phyloP scores from a whole-genome alignment of 2,329 filamentous ascomycete species.

The Aspergillus luchuensis region DNA sequence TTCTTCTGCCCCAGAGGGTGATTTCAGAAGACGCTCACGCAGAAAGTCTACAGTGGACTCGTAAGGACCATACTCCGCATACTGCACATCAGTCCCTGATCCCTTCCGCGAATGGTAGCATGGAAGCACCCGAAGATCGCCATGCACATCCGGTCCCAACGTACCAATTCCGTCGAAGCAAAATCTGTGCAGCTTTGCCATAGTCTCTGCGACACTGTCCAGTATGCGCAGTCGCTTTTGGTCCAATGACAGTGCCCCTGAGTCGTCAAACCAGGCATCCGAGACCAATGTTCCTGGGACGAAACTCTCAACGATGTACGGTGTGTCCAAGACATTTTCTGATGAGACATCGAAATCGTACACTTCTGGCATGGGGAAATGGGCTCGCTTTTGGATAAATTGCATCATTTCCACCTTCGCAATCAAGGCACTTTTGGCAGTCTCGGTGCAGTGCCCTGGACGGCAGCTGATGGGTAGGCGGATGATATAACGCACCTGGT shows the following conservation, averaged over 20 bases:
- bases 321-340: background rate
- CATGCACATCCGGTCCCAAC: background rate
- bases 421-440: background rate
- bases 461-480: constrained; percentile 1
- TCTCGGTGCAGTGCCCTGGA: background rate
- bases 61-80: constrained; percentile 1
- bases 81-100: background rate
- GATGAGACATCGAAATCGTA: background rate
- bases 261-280: constrained; percentile 2
- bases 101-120: background rate
- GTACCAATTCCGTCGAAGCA: background rate
- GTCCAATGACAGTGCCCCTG: background rate
- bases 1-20: background rate
- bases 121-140: background rate
- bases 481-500: constrained; percentile 1
- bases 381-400: constrained; percentile 1
- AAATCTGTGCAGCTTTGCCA: constrained; percentile 3
- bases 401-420: constrained; percentile 3
- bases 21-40: background rate
- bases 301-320: background rate
- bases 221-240: constrained; percentile 3
- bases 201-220: background rate
- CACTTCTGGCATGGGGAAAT: constrained; percentile 2
- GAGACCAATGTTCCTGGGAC: background rate
- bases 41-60: background rate